phyloP scores from a whole-genome alignment of 2,329 filamentous ascomycete genomes.

The Alternaria infectoria region DNA sequence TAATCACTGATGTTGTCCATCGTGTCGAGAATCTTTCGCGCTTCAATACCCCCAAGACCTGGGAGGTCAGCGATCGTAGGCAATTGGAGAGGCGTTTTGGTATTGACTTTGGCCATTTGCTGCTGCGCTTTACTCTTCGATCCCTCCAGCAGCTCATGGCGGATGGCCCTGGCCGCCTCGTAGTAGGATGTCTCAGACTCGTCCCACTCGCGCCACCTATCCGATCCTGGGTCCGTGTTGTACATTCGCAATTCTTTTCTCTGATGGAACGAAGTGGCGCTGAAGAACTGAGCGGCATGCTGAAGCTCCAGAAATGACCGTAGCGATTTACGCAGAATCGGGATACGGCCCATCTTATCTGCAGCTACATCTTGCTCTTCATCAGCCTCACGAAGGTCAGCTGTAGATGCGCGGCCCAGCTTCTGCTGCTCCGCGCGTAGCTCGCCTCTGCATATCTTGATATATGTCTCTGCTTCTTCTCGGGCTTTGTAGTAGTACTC shows the following conservation, averaged over 20 bases:
- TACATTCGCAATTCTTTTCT: conserved; percentile 70
- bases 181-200: conserved; percentile 75
- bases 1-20: conserved; percentile 69
- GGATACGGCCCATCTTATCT: conserved; percentile 56
- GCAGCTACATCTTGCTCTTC: conserved; percentile 47
- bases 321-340: conserved; percentile 68
- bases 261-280: conserved; percentile 82
- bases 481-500: conserved; percentile 68
- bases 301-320: conserved; percentile 78
- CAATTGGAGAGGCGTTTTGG: conserved; percentile 28
- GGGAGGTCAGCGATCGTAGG: conserved; percentile 60
- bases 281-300: conserved; percentile 84
- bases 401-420: conserved; percentile 25
- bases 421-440: conserved; percentile 60
- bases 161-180: conserved; percentile 75
- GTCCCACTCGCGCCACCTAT: conserved; percentile 70
- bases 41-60: conserved; percentile 74
- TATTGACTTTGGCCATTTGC: conserved; percentile 64
- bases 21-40: conserved; percentile 67
- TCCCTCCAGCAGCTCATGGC: conserved; percentile 76
- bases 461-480: conserved; percentile 53
- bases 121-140: conserved; percentile 64
- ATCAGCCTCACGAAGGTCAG: conserved; percentile 44
- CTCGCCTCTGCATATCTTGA: conserved; percentile 69
- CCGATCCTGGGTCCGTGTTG: conserved; percentile 69